Conservation (phyloP, 176 grass and related monocot genomes). For the Tuctoria greenei region DNA sequence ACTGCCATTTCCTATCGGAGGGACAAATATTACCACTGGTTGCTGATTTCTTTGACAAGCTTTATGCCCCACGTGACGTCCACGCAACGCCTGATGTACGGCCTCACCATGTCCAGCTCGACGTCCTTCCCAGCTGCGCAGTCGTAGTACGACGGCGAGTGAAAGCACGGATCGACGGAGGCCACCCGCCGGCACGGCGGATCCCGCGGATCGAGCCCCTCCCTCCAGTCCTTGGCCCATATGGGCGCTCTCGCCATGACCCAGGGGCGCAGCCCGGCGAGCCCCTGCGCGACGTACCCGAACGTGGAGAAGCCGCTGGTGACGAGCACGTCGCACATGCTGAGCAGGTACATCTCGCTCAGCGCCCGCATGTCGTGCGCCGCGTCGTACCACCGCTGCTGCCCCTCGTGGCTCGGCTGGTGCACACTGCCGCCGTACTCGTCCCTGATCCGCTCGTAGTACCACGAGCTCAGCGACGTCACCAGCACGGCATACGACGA, state of each 20-base stretch:
- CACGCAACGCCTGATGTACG: slow-evolving; percentile 50
- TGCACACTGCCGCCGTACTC: slow-evolving; percentile 38
- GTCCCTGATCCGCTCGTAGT: slow-evolving; percentile 29
- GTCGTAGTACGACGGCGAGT: slow-evolving; percentile 47
- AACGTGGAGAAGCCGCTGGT: slow-evolving; percentile 46
- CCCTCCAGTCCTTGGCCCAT: slow-evolving; percentile 26
- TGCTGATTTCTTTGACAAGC: slow-evolving; percentile 41
- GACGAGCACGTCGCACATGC: slow-evolving; percentile 39
- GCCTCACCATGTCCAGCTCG: slow-evolving; percentile 30
- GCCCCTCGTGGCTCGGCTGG: slow-evolving; percentile 58
- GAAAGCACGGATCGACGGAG: slow-evolving; percentile 64
- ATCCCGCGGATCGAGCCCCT: neutral
- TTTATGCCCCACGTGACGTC: slow-evolving; percentile 47
- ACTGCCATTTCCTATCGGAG: neutral
- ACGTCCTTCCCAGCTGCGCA: slow-evolving; percentile 40
- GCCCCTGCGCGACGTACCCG: slow-evolving; percentile 52
- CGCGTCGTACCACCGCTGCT: slow-evolving; percentile 17
- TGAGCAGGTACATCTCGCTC: slow-evolving; percentile 49
- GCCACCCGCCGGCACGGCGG: slow-evolving; percentile 29
- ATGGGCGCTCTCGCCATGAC: slow-evolving; percentile 33
- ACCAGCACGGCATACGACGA: slow-evolving; percentile 27
- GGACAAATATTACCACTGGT: neutral
- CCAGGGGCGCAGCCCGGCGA: slow-evolving; percentile 49
- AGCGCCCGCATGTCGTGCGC: slow-evolving; percentile 47
- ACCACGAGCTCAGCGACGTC: slow-evolving; percentile 40